These are phyloP conservation scores for Zalaria sp. DNA, from an alignment of 2,329 filamentous ascomycete species.

Conservation along the genomic window DNA sequence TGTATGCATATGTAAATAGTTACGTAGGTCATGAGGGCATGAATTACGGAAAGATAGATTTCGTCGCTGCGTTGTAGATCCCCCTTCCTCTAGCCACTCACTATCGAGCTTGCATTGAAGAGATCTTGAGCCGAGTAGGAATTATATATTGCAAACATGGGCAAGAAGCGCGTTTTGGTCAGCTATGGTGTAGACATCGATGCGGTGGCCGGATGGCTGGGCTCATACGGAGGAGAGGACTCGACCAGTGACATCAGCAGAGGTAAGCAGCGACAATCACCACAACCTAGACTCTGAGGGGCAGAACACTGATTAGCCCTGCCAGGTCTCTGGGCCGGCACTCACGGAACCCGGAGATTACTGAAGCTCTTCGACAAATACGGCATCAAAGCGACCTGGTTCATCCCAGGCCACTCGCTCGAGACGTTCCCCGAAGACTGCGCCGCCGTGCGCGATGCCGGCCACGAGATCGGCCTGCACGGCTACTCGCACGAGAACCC, in stretches of 20 bases:
- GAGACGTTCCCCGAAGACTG: slow-evolving; percentile 53
- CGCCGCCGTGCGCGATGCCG: slow-evolving; percentile 43
- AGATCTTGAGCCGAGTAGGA: no score
- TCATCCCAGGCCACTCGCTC: slow-evolving; percentile 46
- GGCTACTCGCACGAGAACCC: slow-evolving; percentile 64
- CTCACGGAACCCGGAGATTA: slow-evolving; percentile 47
- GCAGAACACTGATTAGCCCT: not conserved
- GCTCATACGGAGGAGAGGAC: slow-evolving; percentile 59
- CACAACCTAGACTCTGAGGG: not conserved
- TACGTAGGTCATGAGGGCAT: no score
- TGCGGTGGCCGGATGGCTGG: slow-evolving; percentile 59
- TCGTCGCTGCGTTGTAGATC: no score
- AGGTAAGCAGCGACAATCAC: slow-evolving; percentile 14
- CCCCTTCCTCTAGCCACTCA: no score
- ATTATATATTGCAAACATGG: slow-evolving; percentile 6
- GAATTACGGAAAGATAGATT: no score
- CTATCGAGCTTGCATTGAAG: no score
- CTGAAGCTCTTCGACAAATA: slow-evolving; percentile 58
- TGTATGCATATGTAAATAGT: not conserved
- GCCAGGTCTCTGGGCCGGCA: slow-evolving; percentile 50
- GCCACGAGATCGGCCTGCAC: slow-evolving; percentile 52
- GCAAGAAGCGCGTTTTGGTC: slow-evolving; percentile 13
- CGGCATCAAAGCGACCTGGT: slow-evolving; percentile 53
- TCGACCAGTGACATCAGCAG: slow-evolving; percentile 56
- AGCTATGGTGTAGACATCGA: slow-evolving; percentile 48